Base-by-base conservation (phyloP, 1,284 basidiomycete species). In the Apiotrichum mycotoxinovorans region DNA sequence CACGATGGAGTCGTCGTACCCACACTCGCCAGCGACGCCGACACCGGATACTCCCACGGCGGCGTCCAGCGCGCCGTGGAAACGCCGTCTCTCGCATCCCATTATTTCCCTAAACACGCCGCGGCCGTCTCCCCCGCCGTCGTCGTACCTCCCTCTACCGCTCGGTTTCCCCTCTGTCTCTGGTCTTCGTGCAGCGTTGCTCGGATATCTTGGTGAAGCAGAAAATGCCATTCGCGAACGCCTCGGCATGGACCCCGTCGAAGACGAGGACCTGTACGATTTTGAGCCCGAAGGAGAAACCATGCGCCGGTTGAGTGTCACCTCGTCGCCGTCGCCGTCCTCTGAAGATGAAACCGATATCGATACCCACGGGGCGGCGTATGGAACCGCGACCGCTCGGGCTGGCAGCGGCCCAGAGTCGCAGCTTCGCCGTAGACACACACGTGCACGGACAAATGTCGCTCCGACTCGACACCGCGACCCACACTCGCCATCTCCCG, bases 181-280 rank as follows among this genome's bases (percentile, higher is more conserved):
- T 0, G 68, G 68, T 15, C 66, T 78, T 5, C 69, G 74, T 17
- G 58, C 68, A 0, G 76, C 76, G 9, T 61, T 78, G 0, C 60
- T 78, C 2, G 72, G 72, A 2, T 78, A 78, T 46, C 52, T 78
- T 1, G 68, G 71, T 17, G 76, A 78, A 55, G 70, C 74, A 1
- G 76, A 78, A 52, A 52, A 64, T 4, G 70, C 73, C 2, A 47
- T 78, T 7, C 60, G 67, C 25, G 68, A 64, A n/a, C 54, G 68
- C 12, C 63, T 75, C 17, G 67, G 54, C n/a, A 63, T 64, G 47
- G 53, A 55, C 30, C 48, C 47, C 30, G 25, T 45, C 10, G 58
- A 48, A 34, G 38, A 54, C 30, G 47, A 38, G 5, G 46, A 43
- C 2, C 18, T 27, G 11, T 33, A 56, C 40, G n/a, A 48, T 27